A percentile compares a stretch with the other conserved stretches of the same genome.
Evolutionary conservation across 2,329 filamentous ascomycete genomes (phyloP).

Genomic region (Penicillium sp.): DNA sequence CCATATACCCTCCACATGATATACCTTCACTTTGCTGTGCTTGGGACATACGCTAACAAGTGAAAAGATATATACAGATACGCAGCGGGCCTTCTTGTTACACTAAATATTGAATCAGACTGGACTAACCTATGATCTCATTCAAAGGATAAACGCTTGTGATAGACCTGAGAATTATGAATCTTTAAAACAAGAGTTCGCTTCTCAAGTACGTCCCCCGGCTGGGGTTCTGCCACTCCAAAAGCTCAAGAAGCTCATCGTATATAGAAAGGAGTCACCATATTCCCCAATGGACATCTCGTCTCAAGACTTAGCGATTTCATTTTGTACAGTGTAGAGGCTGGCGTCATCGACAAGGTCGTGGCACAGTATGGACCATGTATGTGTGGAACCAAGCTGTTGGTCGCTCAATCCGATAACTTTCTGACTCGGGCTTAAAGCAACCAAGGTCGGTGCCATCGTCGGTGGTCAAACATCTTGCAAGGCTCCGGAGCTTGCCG

Average conservation of each 20-base stretch:
- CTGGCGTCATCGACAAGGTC: constrained; percentile 80
- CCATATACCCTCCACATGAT: constrained; percentile 11
- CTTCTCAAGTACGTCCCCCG: constrained; percentile 70
- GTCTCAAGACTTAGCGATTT: constrained; percentile 96
- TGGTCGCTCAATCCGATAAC: constrained; percentile 5
- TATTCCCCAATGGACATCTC: constrained; percentile 89
- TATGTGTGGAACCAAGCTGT: constrained; percentile 51
- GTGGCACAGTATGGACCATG: constrained; percentile 88
- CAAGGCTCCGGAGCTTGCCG: constrained; percentile 92
- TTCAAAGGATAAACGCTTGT: constrained; percentile 82
- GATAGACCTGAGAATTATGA: constrained; percentile 88
- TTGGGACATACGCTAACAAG: constrained; percentile 25
- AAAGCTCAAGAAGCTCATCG: constrained; percentile 32
- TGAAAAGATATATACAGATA: constrained; percentile 20
- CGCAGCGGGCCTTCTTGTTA: constrained; percentile 2
- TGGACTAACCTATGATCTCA: constrained; percentile 30
- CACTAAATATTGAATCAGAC: not conserved
- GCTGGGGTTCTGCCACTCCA: constrained; percentile 33
- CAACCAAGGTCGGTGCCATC: constrained; percentile 90
- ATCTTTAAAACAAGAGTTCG: constrained; percentile 73
- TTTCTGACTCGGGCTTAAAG: constrained; percentile 48
- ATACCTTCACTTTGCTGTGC: constrained; percentile 7
- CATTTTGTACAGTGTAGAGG: constrained; percentile 98
- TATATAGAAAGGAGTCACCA: constrained; percentile 75
- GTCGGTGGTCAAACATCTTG: constrained; percentile 97